A percentile compares a stretch with the other conserved stretches of the same genome.
These are phyloP conservation scores for Alnus rubra DNA, from an alignment of 306 rosid genomes.

Conservation along the genomic window DNA sequence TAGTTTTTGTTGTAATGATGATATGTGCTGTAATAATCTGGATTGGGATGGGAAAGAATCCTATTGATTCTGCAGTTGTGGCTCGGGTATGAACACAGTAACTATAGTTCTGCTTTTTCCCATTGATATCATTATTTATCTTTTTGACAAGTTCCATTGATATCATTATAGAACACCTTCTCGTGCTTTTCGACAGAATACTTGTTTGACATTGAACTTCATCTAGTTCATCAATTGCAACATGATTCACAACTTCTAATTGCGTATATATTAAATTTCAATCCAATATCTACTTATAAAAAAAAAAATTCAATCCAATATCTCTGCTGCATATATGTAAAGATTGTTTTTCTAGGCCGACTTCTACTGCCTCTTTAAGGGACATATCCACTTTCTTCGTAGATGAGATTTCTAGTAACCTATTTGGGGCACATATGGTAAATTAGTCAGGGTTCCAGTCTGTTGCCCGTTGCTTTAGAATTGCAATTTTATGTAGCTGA, in stretches of 20 bases:
- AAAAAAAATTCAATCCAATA: not conserved
- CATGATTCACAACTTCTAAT: not conserved
- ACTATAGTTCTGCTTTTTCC: conserved; percentile 19
- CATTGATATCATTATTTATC: conserved; percentile 11
- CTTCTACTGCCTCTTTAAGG: conserved; percentile 13
- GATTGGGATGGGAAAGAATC: conserved; percentile 70
- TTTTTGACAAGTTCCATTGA: not conserved
- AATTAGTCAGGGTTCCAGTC: not conserved
- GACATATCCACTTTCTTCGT: not conserved
- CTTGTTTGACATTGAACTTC: not conserved
- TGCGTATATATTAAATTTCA: not conserved
- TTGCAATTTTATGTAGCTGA: not conserved
- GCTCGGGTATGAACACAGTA: conserved; percentile 61
- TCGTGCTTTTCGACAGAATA: not conserved
- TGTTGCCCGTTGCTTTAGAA: not conserved
- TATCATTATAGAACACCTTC: conserved; percentile 16
- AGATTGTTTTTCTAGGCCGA: conserved; percentile 2
- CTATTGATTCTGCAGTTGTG: conserved; percentile 66
- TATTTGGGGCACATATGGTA: conserved; percentile 6
- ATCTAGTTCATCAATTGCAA: not conserved
- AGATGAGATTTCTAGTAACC: not conserved
- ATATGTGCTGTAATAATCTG: conserved; percentile 78
- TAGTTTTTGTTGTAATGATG: conserved; percentile 54
- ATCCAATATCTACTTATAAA: not conserved
- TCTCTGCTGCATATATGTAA: not conserved